Evolutionary conservation across 2,329 filamentous ascomycete genomes (phyloP).

Genomic region (Epichloe hybrida): DNA sequence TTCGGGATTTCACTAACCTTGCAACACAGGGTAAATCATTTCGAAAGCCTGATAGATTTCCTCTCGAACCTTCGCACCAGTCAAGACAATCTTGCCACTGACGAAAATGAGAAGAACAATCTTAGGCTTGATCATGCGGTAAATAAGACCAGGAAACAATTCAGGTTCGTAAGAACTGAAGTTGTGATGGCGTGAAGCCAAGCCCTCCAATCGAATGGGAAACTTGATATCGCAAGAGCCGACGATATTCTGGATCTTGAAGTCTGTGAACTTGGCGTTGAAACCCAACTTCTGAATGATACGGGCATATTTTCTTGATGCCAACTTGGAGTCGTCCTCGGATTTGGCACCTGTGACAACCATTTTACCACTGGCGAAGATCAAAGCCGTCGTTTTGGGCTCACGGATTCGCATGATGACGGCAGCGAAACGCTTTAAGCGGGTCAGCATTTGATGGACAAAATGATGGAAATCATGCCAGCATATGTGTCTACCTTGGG

Average conservation of each 20-base stretch:
- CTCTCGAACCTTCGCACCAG: constrained; percentile 92
- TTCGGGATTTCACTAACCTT: constrained; percentile 42
- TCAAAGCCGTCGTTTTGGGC: constrained; percentile 93
- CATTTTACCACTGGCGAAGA: constrained; percentile 99
- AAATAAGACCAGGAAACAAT: constrained; percentile 96
- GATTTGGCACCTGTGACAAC: constrained; percentile 97
- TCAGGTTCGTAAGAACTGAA: constrained; percentile 99
- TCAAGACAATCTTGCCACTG: constrained; percentile 94
- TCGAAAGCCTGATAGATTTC: constrained; percentile 96
- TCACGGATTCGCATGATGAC: constrained; percentile 99
- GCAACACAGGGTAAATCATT: constrained; percentile 92
- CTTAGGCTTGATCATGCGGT: constrained; percentile 99
- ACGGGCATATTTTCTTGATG: constrained; percentile 91
- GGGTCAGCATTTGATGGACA: constrained; percentile 6
- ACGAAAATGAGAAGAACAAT: constrained; percentile 97
- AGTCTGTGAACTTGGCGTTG: constrained; percentile 98
- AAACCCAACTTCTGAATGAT: constrained; percentile 99
- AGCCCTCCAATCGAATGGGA: constrained; percentile 88
- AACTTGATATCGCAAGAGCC: constrained; percentile 99
- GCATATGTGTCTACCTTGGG: constrained; percentile 59
- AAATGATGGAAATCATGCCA: constrained; percentile 9
- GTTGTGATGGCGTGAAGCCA: constrained; percentile 95
- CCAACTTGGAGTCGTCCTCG: constrained; percentile 94
- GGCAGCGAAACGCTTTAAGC: constrained; percentile 80
- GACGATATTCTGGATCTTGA: constrained; percentile 99